These are phyloP conservation scores for Polytrichum formosum DNA, from an alignment of 225 moss, liverwort and hornwort species.

Conservation along the genomic window DNA sequence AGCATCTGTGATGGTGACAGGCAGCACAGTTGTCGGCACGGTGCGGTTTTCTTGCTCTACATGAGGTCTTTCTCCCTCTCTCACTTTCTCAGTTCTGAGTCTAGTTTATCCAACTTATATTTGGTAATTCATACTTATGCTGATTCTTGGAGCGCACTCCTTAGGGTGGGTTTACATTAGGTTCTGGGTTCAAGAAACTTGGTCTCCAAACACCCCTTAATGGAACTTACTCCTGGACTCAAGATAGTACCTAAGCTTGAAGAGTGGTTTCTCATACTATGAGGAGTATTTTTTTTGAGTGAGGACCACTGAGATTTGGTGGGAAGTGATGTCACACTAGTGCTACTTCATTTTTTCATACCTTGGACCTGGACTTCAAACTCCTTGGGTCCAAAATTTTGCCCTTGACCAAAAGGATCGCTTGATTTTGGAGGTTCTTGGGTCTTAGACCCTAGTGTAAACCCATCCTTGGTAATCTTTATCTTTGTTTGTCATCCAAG, in stretches of 20 bases:
- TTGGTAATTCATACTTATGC: not conserved
- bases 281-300: no score
- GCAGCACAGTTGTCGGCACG: constrained; percentile 96
- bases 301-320: no score
- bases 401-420: not conserved
- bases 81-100: constrained; percentile 1
- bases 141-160: not conserved
- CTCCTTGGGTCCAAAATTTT: not conserved
- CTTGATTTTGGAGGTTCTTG: not conserved
- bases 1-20: constrained; percentile 75
- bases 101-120: not conserved
- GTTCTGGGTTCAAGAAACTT: not conserved
- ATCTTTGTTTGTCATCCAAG: no score
- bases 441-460: not conserved
- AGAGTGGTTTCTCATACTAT: no score
- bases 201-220: not conserved
- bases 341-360: no score
- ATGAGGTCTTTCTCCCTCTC: constrained; percentile 60
- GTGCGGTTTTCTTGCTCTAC: constrained; percentile 72
- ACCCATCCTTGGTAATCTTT: no score
- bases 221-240: no score
- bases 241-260: no score
- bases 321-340: no score
- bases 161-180: no score
- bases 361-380: not conserved